Percentiles rank a stretch among this genome's conserved stretches.
Evolutionary conservation across 2,329 filamentous ascomycete genomes (phyloP).

Genomic region (Colletotrichum musae): DNA sequence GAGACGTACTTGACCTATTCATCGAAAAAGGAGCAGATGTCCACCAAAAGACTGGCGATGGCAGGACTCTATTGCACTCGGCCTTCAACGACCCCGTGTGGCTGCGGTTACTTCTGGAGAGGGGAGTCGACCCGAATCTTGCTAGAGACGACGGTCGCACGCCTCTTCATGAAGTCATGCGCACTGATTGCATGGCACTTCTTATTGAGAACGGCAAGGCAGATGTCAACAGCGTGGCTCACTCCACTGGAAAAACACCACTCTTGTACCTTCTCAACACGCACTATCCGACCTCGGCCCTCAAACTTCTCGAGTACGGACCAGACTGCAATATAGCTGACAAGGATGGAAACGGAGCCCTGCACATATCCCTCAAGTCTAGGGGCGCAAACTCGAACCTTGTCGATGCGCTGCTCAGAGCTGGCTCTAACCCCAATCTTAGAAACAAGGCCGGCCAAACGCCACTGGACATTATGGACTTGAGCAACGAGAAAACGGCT

Average conservation of each 20-base stretch:
- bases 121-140: constrained; percentile 45
- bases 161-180: constrained; percentile 39
- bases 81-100: constrained; percentile 24
- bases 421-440: constrained; percentile 44
- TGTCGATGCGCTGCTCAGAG: constrained; percentile 35
- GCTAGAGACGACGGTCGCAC: constrained; percentile 37
- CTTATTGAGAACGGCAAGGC: constrained; percentile 45
- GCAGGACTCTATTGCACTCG: constrained; percentile 43
- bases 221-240: constrained; percentile 44
- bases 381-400: not conserved
- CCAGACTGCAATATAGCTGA: constrained; percentile 42
- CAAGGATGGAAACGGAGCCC: constrained; percentile 41
- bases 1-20: constrained; percentile 39
- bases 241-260: constrained; percentile 43
- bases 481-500: accelerated
- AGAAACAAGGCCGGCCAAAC: constrained; percentile 40
- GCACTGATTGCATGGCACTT: constrained; percentile 39
- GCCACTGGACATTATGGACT: constrained; percentile 33
- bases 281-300: not conserved
- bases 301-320: constrained; percentile 41
- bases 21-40: constrained; percentile 45
- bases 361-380: constrained; percentile 41
- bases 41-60: constrained; percentile 39
- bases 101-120: constrained; percentile 42
- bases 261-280: constrained; percentile 37